These are phyloP conservation scores for Tinospora cordifolia DNA, from an alignment of 164 flowering plant genomes.

Conservation along the genomic window DNA sequence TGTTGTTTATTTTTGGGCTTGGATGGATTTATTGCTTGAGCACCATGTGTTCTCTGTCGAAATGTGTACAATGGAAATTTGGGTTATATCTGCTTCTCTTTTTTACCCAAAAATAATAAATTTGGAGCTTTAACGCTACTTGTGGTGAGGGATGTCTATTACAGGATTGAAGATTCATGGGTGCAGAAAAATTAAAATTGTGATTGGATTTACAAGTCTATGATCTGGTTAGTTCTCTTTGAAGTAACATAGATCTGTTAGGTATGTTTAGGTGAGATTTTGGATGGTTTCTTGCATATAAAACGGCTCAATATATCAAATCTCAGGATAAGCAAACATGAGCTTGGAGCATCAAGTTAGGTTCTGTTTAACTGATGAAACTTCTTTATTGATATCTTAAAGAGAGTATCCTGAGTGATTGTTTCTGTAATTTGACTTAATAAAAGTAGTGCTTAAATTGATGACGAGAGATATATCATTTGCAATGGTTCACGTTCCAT, in stretches of 20 bases:
- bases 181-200: background rate
- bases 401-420: background rate
- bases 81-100: too few relatives aligned
- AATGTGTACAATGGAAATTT: background rate
- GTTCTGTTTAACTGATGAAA: background rate
- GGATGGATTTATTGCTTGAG: background rate
- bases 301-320: too few relatives aligned
- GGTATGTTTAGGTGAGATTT: too few relatives aligned
- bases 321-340: too few relatives aligned
- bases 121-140: too few relatives aligned
- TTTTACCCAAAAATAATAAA: too few relatives aligned
- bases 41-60: background rate
- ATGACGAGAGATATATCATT: background rate
- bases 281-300: too few relatives aligned
- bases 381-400: background rate
- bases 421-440: background rate
- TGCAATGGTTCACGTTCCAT: background rate
- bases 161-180: too few relatives aligned
- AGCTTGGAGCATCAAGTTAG: too few relatives aligned
- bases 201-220: background rate
- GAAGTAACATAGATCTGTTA: too few relatives aligned
- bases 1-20: background rate
- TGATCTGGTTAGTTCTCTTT: too few relatives aligned
- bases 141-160: too few relatives aligned
- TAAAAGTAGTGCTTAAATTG: background rate